A percentile compares a stretch with the other conserved stretches of the same genome.
Evolutionary conservation across 352 stramenopile genomes (phyloP).

Genomic region (Globisporangium nunn): DNA sequence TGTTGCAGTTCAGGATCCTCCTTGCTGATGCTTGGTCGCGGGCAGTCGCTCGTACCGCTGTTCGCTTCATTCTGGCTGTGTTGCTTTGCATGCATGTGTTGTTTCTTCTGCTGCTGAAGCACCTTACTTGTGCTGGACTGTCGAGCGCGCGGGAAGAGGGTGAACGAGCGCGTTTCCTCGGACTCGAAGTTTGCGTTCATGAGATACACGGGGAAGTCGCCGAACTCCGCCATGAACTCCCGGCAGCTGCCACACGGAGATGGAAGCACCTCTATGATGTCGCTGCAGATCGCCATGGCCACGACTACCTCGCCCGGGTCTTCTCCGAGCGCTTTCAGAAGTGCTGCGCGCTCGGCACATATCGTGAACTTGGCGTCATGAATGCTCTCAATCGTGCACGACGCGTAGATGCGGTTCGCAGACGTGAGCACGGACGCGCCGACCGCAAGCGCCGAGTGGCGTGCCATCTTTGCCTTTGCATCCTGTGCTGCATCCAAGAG

Average conservation of each 20-base stretch:
- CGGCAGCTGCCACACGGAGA: constrained; percentile 62
- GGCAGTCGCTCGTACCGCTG: background rate
- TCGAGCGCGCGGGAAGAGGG: constrained; percentile 45
- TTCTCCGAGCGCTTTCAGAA: constrained; percentile 42
- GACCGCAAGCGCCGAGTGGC: constrained; percentile 27
- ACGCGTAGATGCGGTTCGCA: constrained; percentile 30
- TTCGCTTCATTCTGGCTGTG: background rate
- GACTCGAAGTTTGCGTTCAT: constrained; percentile 39
- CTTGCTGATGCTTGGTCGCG: background rate
- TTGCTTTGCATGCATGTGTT: background rate
- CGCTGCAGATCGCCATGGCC: constrained; percentile 54
- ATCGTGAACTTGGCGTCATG: constrained; percentile 28
- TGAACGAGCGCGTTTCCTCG: constrained; percentile 48
- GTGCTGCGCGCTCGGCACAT: constrained; percentile 46
- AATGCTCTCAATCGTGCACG: constrained; percentile 29
- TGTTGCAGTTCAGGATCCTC: too few species aligned
- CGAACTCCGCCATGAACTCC: constrained; percentile 57
- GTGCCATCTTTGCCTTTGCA: constrained; percentile 17
- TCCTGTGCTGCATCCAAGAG: constrained; percentile 44
- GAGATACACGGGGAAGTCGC: constrained; percentile 72
- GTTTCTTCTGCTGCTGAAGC: constrained; percentile 5
- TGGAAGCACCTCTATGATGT: constrained; percentile 34
- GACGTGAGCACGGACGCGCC: constrained; percentile 51
- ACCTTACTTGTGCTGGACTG: constrained; percentile 19
- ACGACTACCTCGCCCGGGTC: constrained; percentile 17